phyloP scores from a whole-genome alignment of 129 eudicot genomes.

The Pulicaria dysenterica region DNA sequence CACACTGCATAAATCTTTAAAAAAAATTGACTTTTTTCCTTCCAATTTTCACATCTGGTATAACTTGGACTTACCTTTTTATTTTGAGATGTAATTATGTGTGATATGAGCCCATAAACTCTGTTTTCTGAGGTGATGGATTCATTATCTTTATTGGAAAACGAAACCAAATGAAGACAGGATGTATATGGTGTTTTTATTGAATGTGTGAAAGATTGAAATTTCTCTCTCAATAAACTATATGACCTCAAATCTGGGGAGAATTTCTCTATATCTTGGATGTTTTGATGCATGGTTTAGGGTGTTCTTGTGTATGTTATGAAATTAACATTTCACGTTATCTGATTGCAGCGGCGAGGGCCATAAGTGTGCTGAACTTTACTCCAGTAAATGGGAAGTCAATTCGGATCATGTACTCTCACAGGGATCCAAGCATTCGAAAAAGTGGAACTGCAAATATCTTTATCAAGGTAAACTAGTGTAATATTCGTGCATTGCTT shows the following conservation, averaged over 20 bases:
- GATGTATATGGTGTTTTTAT: background rate
- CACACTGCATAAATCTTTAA: too few species aligned
- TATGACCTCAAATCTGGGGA: too few species aligned
- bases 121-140: background rate
- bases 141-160: background rate
- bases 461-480: conserved; percentile 52
- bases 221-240: too few species aligned
- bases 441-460: conserved; percentile 66
- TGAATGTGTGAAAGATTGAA: too few species aligned
- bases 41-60: too few species aligned
- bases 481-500: too few species aligned
- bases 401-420: conserved; percentile 61
- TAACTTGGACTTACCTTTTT: too few species aligned
- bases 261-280: too few species aligned
- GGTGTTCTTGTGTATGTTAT: background rate
- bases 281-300: too few species aligned
- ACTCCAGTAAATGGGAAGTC: conserved; percentile 59
- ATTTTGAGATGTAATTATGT: too few species aligned
- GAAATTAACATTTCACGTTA: background rate
- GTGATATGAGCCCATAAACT: background rate
- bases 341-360: conserved; percentile 51
- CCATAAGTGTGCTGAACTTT: conserved; percentile 58
- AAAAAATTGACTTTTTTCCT: too few species aligned
- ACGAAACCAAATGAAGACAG: background rate
- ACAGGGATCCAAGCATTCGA: conserved; percentile 56